Conservation (phyloP, 202 grass and related monocot genomes). For the Digitaria exilis region DNA sequence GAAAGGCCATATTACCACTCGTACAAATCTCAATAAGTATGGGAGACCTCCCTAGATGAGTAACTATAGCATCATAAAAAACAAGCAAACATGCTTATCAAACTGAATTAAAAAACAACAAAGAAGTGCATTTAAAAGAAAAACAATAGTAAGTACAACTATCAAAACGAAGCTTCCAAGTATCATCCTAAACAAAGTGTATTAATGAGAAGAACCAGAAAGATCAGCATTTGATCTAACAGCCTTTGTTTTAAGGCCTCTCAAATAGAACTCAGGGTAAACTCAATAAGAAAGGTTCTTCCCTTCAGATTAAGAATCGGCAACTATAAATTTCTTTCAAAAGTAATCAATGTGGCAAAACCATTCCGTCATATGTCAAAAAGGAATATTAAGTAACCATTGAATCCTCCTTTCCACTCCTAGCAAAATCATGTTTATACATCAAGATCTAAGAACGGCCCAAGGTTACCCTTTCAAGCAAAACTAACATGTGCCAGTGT, state of each 20-base stretch:
- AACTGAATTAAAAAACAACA: neutral
- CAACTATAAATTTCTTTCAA: conserved; percentile 12
- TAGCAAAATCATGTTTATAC: neutral
- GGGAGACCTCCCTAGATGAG: neutral
- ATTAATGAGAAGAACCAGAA: neutral
- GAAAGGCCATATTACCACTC: conserved; percentile 60
- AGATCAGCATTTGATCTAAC: neutral
- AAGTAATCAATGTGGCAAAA: neutral
- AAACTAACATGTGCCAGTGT: neutral
- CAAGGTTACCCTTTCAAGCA: neutral
- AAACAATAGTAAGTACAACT: conserved; percentile 15
- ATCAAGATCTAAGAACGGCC: neutral
- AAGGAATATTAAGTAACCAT: neutral
- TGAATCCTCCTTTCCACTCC: neutral
- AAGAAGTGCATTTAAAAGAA: conserved; percentile 11
- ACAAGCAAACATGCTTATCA: neutral
- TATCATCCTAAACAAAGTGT: neutral
- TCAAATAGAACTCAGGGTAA: conserved; percentile 5
- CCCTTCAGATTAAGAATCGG: conserved; percentile 7
- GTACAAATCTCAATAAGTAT: conserved; percentile 19
- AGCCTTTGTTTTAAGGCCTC: conserved; percentile 5
- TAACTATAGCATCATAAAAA: neutral
- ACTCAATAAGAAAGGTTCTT: neutral
- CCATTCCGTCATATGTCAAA: neutral
- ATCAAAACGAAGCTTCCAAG: conserved; percentile 19